Conservation (phyloP, 257 asterid species). For the Solanum paucissectum region DNA sequence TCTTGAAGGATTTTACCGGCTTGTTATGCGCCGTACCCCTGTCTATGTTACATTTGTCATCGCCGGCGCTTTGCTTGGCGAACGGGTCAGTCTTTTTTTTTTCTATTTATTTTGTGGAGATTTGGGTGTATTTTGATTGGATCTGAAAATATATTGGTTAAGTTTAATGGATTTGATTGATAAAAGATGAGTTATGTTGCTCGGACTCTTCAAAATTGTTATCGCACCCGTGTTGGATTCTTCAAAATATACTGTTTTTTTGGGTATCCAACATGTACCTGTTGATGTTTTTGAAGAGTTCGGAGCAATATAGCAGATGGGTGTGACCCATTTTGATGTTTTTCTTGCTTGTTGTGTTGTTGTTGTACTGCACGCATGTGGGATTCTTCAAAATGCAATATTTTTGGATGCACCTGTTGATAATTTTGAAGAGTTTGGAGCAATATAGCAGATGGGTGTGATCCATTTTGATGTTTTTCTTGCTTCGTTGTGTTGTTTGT, state of each 20-base stretch:
- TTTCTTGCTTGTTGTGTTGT: neutral
- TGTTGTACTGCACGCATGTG: neutral
- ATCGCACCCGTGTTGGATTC: neutral
- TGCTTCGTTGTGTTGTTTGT: neutral
- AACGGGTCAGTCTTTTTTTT: conserved; percentile 6
- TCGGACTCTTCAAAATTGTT: neutral
- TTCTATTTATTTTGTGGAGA: neutral
- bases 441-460: neutral
- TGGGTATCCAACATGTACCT: neutral
- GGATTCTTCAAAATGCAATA: neutral
- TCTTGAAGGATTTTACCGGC: conserved; percentile 64
- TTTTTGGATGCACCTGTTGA: neutral
- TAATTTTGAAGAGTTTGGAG: neutral
- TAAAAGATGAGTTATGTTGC: neutral
- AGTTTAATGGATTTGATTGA: neutral
- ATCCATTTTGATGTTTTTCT: neutral
- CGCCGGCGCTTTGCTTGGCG: conserved; percentile 4
- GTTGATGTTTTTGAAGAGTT: neutral
- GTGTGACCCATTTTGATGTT: neutral
- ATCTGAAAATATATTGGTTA: neutral
- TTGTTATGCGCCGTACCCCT: conserved; percentile 81
- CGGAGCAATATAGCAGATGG: neutral
- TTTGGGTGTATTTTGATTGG: neutral
- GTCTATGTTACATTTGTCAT: conserved; percentile 34
- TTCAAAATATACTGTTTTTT: neutral